These are phyloP conservation scores for Trypanosoma caninum DNA, from an alignment of 208 protist species.

Conservation along the genomic window DNA sequence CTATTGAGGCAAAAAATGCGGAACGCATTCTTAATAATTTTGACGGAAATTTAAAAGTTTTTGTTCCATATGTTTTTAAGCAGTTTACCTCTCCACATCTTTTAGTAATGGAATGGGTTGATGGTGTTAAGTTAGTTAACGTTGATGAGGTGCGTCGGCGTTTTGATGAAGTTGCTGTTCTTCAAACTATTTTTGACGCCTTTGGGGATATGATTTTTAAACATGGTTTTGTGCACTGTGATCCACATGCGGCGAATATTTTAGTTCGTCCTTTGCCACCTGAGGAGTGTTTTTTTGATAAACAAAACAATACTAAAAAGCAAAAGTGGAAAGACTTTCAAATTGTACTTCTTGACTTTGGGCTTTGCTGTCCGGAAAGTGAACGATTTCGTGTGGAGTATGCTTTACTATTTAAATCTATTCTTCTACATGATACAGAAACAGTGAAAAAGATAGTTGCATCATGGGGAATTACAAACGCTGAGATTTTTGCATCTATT, in stretches of 20 bases:
- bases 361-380: conserved; percentile 61
- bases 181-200: conserved; percentile 75
- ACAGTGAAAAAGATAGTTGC: conserved; percentile 42
- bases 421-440: conserved; percentile 64
- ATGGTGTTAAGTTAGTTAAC: conserved; percentile 75
- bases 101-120: conserved; percentile 93
- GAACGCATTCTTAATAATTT: conserved; percentile 46
- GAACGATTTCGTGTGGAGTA: conserved; percentile 79
- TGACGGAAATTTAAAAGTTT: conserved; percentile 31
- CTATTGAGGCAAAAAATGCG: conserved; percentile 72
- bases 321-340: conserved; percentile 25
- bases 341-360: conserved; percentile 80
- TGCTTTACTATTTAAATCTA: conserved; percentile 69
- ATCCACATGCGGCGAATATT: conserved; percentile 93
- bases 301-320: neutral
- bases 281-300: neutral
- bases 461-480: conserved; percentile 71
- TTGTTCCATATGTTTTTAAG: conserved; percentile 62
- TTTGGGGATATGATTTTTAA: conserved; percentile 95
- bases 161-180: conserved; percentile 46
- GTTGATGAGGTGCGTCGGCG: conserved; percentile 44
- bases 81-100: conserved; percentile 59
- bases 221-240: conserved; percentile 92
- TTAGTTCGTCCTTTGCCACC: conserved; percentile 55
- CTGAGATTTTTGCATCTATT: conserved; percentile 71